phyloP scores from a whole-genome alignment of 106 monocot species.

The Apostasia ramifera region DNA sequence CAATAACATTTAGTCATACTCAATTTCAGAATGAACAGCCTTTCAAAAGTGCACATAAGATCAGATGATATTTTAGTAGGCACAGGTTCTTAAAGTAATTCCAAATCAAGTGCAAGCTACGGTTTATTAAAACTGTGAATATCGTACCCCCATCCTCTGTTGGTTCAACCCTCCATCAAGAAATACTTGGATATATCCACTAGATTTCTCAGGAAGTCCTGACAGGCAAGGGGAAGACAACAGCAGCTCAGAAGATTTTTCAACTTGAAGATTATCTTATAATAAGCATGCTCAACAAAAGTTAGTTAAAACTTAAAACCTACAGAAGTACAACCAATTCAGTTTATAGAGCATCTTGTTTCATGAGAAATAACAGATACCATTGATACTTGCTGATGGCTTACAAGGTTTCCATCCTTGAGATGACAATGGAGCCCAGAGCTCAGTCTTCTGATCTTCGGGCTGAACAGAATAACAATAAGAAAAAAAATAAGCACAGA shows the following conservation, averaged over 20 bases:
- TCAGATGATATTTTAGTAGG: background rate
- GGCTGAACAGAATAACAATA: slow-evolving; percentile 20
- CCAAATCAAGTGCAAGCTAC: background rate
- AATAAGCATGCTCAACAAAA: background rate
- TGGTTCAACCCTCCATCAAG: slow-evolving; percentile 96
- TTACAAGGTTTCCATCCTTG: slow-evolving; percentile 70
- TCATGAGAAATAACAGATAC: slow-evolving; percentile 22
- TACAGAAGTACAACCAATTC: too few relatives aligned
- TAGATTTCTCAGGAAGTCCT: slow-evolving; percentile 42
- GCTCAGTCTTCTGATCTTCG: slow-evolving; percentile 42
- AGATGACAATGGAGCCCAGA: slow-evolving; percentile 65
- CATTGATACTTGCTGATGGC: slow-evolving; percentile 16
- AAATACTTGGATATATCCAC: slow-evolving; percentile 87
- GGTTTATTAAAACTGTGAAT: slow-evolving; percentile 9
- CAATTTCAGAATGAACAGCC: background rate
- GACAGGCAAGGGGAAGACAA: background rate
- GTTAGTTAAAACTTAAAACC: too few relatives aligned
- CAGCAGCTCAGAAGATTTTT: background rate
- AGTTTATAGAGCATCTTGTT: too few relatives aligned
- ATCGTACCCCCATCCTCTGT: slow-evolving; percentile 87
- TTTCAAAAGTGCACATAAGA: background rate
- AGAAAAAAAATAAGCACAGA: background rate
- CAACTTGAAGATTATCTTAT: background rate
- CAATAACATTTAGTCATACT: background rate
- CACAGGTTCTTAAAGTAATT: background rate